phyloP scores from a whole-genome alignment of 2,329 filamentous ascomycete genomes.

The Phyllosticta citribraziliensis region DNA sequence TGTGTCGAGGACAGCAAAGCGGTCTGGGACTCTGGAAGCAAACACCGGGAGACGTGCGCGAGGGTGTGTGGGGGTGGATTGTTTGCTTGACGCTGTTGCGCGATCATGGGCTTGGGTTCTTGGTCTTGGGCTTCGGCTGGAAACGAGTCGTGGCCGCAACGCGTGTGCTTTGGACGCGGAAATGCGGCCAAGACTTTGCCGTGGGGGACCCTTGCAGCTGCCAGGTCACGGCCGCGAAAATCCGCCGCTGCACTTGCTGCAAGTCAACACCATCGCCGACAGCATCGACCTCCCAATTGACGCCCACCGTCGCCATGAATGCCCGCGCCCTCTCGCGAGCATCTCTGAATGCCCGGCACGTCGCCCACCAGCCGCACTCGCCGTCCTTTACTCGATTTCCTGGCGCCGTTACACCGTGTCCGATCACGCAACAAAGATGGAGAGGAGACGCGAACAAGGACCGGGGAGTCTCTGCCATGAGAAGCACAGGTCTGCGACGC shows the following conservation, averaged over 20 bases:
- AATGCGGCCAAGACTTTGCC: not conserved
- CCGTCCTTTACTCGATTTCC: slow-evolving; percentile 29
- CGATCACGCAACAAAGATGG: slow-evolving; percentile 5
- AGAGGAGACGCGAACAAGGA: slow-evolving; percentile 66
- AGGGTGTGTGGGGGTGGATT: slow-evolving; percentile 2
- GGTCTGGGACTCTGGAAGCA: not conserved
- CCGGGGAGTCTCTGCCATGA: slow-evolving; percentile 73
- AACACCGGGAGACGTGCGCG: not conserved
- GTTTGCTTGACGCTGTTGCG: not conserved
- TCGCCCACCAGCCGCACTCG: not conserved
- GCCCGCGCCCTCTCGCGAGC: slow-evolving; percentile 4
- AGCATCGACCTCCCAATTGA: slow-evolving; percentile 1
- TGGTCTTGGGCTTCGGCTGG: not conserved
- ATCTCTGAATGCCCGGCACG: slow-evolving; percentile 1
- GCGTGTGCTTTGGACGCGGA: not conserved
- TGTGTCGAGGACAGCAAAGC: not conserved
- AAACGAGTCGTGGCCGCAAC: not conserved
- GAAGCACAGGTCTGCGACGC: slow-evolving; percentile 57
- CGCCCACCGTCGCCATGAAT: slow-evolving; percentile 1
- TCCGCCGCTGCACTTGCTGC: slow-evolving; percentile 1
- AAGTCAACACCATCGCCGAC: not conserved
- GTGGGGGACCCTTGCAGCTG: not conserved
- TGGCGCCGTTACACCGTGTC: slow-evolving; percentile 33
- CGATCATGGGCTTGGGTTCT: not conserved
- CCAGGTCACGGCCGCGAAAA: slow-evolving; percentile 1